These are phyloP conservation scores for Papilionanthe hybrid DNA, from an alignment of 116 monocot species.

Conservation along the genomic window DNA sequence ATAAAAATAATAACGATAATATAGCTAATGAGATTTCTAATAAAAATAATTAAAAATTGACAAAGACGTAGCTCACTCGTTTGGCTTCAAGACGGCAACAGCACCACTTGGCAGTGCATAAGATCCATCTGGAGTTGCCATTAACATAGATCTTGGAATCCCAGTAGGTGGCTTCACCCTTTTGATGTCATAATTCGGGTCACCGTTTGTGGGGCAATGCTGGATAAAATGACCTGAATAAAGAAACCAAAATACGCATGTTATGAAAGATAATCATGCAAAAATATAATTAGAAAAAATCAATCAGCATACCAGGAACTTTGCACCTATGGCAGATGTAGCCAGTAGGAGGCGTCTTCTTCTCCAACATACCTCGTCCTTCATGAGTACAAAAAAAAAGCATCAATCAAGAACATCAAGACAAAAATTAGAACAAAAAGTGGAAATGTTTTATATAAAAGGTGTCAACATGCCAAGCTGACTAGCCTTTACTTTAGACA, in stretches of 20 bases:
- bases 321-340: conserved; percentile 99
- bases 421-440: background rate
- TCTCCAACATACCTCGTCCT: conserved; percentile 52
- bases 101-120: conserved; percentile 94
- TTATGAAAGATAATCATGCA: background rate
- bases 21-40: too few relatives aligned
- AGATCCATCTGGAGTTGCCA: conserved; percentile 92
- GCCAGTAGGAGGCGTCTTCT: conserved; percentile 81
- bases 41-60: background rate
- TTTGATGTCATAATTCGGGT: conserved; percentile 70
- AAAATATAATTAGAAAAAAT: background rate
- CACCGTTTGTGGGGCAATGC: conserved; percentile 98
- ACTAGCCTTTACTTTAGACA: background rate
- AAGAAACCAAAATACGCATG: background rate
- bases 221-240: conserved; percentile 93
- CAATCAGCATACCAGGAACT: conserved; percentile 57
- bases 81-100: conserved; percentile 92
- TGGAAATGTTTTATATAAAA: background rate
- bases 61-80: conserved; percentile 53
- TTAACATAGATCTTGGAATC: conserved; percentile 93
- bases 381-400: conserved; percentile 6
- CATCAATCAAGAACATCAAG: background rate
- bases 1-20: background rate
- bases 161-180: conserved; percentile 91
- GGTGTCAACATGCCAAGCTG: background rate